phyloP scores from a whole-genome alignment of 73 alveolate genomes.

The Halteria grandinella region DNA sequence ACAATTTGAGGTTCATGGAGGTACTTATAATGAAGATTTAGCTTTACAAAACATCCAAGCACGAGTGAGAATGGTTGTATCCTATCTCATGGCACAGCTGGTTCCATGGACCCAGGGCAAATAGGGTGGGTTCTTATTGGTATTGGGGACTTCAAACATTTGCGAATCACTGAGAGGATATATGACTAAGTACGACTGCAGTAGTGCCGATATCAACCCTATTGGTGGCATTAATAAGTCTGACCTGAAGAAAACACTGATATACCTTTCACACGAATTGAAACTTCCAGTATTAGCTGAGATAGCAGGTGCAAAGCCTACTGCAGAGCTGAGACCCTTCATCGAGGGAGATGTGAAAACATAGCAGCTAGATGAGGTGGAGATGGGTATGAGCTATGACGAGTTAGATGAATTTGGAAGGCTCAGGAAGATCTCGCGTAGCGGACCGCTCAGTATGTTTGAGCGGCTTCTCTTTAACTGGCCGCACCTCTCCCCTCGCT shows the following conservation, averaged over 20 bases:
- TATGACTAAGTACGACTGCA: conserved; percentile 95
- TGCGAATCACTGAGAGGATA: conserved; percentile 96
- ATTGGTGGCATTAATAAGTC: conserved; percentile 90
- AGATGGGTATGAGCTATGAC: conserved; percentile 94
- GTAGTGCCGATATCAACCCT: conserved; percentile 94
- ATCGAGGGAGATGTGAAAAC: conserved; percentile 54
- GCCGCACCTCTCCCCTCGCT: conserved; percentile 73
- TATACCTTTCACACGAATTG: conserved; percentile 52
- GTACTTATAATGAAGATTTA: conserved; percentile 77
- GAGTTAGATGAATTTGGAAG: conserved; percentile 83
- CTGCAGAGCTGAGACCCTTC: conserved; percentile 87
- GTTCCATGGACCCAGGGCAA: conserved; percentile 87
- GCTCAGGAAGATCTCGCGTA: conserved; percentile 73
- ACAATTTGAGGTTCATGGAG: conserved; percentile 73
- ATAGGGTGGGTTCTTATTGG: conserved; percentile 68
- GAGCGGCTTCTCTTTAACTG: conserved; percentile 77
- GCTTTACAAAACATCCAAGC: conserved; percentile 96
- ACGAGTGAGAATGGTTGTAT: conserved; percentile 88
- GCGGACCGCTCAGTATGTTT: conserved; percentile 94
- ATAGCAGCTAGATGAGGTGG: conserved; percentile 85
- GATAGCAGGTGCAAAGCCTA: conserved; percentile 81
- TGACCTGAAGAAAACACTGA: conserved; percentile 76
- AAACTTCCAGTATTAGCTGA: conserved; percentile 31
- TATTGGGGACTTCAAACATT: conserved; percentile 86
- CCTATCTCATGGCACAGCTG: conserved; percentile 89